Evolutionary conservation across 2,329 filamentous ascomycete genomes (phyloP), one percentile per base, ranked within the genome.

Genomic region (Aspergillus novofumigatus): DNA sequence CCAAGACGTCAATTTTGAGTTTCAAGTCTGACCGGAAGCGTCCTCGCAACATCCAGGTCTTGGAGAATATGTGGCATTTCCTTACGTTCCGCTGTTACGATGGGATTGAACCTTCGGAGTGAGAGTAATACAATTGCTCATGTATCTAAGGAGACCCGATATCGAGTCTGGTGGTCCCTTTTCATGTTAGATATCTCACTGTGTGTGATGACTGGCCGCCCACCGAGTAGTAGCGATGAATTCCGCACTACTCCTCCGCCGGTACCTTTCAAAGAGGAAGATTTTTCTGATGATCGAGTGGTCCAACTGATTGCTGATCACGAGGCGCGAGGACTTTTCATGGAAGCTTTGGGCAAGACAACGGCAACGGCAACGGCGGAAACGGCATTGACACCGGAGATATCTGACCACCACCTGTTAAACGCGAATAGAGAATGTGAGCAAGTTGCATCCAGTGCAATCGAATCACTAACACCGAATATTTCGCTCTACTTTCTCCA

Each of bases 81-180:
- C 0, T 68, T 78, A 53, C 72, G 76, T 54, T 75, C 72, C 26
- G 75, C 76, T 4, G 66, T 72, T 50, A 69, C 74, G 0, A 69
- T 79, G 67, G 77, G 76, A 2, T 63, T 79, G 42, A 77, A 79
- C 52, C 65, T 79, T 52, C 72, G 71, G 35, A 78, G 72, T 54
- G 73, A 74, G 49, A 77, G 70, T 47, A 67, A 61, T 17, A 66
- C 63, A 20, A 63, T 77, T 32, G 63, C 66, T 4, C 67, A 72
- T 52, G 60, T 66, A 5, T 74, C 75, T 6, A 77, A 75, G 56
- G 75, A 77, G 61, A 71, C 70, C 51, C 72, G 76, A 17, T 77
- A 77, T 58, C 68, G 75, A 17, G 70, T 78, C 6, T 79, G 77
- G 77, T 78, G 75, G 73, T 72, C 75, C 17, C 58, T 79, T 2